phyloP scores from a whole-genome alignment of 257 asterid species.

The Primulina tabacum region DNA sequence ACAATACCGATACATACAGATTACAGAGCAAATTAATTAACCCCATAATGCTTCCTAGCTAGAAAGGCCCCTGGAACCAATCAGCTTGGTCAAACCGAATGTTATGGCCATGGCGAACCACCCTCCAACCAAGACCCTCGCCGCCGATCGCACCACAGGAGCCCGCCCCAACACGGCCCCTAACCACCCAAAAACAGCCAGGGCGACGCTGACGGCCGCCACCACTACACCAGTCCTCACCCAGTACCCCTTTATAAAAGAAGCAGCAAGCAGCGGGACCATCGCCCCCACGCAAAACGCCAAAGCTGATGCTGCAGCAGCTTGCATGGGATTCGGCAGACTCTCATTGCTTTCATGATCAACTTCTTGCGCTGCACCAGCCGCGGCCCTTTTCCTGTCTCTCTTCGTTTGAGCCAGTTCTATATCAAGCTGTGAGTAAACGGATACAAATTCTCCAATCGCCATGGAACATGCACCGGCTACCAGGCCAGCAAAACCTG shows the following conservation, averaged over 20 bases:
- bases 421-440: slow-evolving; percentile 73
- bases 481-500: slow-evolving; percentile 77
- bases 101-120: slow-evolving; percentile 89
- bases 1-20: background rate
- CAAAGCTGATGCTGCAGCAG: slow-evolving; percentile 76
- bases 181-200: slow-evolving; percentile 66
- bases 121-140: slow-evolving; percentile 76
- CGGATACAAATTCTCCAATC: slow-evolving; percentile 80
- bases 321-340: slow-evolving; percentile 69
- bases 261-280: slow-evolving; percentile 76
- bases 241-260: slow-evolving; percentile 57
- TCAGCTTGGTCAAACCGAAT: slow-evolving; percentile 71
- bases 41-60: background rate
- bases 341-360: slow-evolving; percentile 25
- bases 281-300: slow-evolving; percentile 70
- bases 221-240: slow-evolving; percentile 55
- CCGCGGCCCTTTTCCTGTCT: slow-evolving; percentile 27
- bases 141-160: slow-evolving; percentile 46
- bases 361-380: slow-evolving; percentile 9
- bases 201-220: slow-evolving; percentile 57
- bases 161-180: slow-evolving; percentile 71
- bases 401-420: slow-evolving; percentile 62
- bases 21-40: background rate
- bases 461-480: slow-evolving; percentile 95
- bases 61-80: slow-evolving; percentile 50